phyloP scores from a whole-genome alignment of 2,329 filamentous ascomycete genomes.

The Sporothrix protearum region DNA sequence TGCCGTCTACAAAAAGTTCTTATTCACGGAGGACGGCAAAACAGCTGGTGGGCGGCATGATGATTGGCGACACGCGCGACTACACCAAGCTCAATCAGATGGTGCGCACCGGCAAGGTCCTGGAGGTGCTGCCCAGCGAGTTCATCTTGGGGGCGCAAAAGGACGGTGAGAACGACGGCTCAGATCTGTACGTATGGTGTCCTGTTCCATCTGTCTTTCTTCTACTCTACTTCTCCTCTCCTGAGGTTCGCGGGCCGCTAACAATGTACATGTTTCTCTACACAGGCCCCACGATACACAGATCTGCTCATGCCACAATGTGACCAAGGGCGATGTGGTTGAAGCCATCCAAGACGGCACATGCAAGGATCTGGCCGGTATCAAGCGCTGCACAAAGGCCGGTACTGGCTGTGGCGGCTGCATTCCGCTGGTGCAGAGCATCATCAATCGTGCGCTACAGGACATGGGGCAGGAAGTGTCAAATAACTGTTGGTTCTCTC shows the following conservation, averaged over 20 bases:
- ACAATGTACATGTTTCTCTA: no score
- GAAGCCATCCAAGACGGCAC: slow-evolving; percentile 69
- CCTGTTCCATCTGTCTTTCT: no score
- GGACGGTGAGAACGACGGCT: slow-evolving; percentile 68
- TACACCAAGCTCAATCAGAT: slow-evolving; percentile 86
- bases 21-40: slow-evolving; percentile 88
- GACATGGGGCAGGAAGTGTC: slow-evolving; percentile 82
- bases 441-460: slow-evolving; percentile 86
- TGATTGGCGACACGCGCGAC: slow-evolving; percentile 89
- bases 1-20: slow-evolving; percentile 88
- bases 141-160: slow-evolving; percentile 77
- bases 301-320: slow-evolving; percentile 91
- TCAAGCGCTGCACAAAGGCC: slow-evolving; percentile 88
- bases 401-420: slow-evolving; percentile 89
- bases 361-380: slow-evolving; percentile 75
- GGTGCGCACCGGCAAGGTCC: slow-evolving; percentile 75
- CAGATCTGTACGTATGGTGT: slow-evolving; percentile 57
- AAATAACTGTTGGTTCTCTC: slow-evolving; percentile 52
- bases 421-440: slow-evolving; percentile 80
- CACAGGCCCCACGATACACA: slow-evolving; percentile 71
- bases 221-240: no score
- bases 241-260: no score
- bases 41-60: slow-evolving; percentile 90
- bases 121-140: slow-evolving; percentile 75
- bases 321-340: slow-evolving; percentile 77